These are phyloP conservation scores for Leucosporidium scottii DNA, from an alignment of 768 basidiomycete genomes.

Conservation along the genomic window DNA sequence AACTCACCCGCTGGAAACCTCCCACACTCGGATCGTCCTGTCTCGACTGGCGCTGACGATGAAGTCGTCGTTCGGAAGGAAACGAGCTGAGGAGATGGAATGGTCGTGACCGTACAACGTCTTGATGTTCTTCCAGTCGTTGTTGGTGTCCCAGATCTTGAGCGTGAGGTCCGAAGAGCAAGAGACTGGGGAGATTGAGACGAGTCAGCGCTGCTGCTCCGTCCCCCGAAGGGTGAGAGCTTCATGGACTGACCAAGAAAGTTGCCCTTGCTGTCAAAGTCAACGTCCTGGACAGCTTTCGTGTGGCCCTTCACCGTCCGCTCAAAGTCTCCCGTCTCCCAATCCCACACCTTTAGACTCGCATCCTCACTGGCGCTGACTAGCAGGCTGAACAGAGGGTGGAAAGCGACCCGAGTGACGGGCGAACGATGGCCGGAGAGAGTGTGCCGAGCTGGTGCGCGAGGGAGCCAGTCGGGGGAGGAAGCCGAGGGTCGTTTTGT, in stretches of 20 bases:
- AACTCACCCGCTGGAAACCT: slow-evolving; percentile 72
- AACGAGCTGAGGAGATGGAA: slow-evolving; percentile 75
- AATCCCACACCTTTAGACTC: slow-evolving; percentile 90
- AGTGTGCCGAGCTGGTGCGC: slow-evolving; percentile 69
- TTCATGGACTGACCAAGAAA: slow-evolving; percentile 53
- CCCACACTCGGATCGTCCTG: slow-evolving; percentile 75
- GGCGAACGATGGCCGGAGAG: slow-evolving; percentile 70
- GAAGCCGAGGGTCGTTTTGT: slow-evolving; percentile 47
- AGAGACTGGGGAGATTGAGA: slow-evolving; percentile 46
- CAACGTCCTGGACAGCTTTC: slow-evolving; percentile 75
- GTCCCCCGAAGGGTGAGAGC: too few relatives aligned
- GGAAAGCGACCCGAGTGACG: slow-evolving; percentile 73
- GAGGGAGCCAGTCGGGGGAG: slow-evolving; percentile 72
- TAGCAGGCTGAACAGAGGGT: slow-evolving; percentile 72
- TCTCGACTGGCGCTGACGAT: slow-evolving; percentile 84
- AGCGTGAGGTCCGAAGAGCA: slow-evolving; percentile 82
- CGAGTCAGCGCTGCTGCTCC: too few relatives aligned
- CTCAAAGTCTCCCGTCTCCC: slow-evolving; percentile 91
- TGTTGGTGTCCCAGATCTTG: slow-evolving; percentile 83
- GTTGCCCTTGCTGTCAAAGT: slow-evolving; percentile 80
- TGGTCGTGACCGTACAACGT: slow-evolving; percentile 87
- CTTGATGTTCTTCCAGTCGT: slow-evolving; percentile 82
- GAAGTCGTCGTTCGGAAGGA: slow-evolving; percentile 73
- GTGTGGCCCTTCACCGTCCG: slow-evolving; percentile 87
- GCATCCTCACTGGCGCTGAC: slow-evolving; percentile 83